phyloP scores from a whole-genome alignment of 1,139 yeast genomes.

The Nakaseomyces glabratus region DNA sequence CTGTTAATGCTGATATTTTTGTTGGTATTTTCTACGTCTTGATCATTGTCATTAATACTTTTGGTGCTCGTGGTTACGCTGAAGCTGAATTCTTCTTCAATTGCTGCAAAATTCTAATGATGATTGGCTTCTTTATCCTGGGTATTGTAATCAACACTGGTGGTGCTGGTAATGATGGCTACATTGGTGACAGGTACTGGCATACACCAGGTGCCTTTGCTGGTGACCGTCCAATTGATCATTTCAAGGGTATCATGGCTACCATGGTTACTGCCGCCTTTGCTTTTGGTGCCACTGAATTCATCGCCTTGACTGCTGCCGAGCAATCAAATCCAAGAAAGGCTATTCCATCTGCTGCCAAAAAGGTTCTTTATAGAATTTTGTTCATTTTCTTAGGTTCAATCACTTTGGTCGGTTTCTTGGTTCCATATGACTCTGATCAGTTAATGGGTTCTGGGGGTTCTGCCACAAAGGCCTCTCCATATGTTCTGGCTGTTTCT shows the following conservation, averaged over 20 bases:
- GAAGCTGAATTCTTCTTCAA: conserved; percentile 64
- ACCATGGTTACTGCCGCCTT: conserved; percentile 82
- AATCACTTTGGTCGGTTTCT: conserved; percentile 51
- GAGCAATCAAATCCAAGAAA: conserved; percentile 76
- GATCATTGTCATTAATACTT: conserved; percentile 48
- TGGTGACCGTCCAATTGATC: conserved; percentile 26
- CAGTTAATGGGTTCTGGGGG: conserved; percentile 40
- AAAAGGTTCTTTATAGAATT: conserved; percentile 71
- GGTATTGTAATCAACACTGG: conserved; percentile 58
- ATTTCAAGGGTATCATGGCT: conserved; percentile 72
- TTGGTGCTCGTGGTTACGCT: conserved; percentile 67
- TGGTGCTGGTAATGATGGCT: conserved; percentile 56
- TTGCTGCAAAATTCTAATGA: conserved; percentile 49
- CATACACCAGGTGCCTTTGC: conserved; percentile 49
- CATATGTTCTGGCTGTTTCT: conserved; percentile 66
- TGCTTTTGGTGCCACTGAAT: conserved; percentile 77
- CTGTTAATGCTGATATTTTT: conserved; percentile 57
- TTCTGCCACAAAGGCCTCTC: conserved; percentile 49
- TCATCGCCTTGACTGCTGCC: conserved; percentile 81
- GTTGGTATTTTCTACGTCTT: conserved; percentile 53
- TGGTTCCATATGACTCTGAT: conserved; percentile 54
- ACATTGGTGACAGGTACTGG: conserved; percentile 58
- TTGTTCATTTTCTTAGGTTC: conserved; percentile 52
- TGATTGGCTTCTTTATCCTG: conserved; percentile 54
- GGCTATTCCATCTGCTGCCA: conserved; percentile 63